phyloP scores from a whole-genome alignment of 306 rosid genomes.

The Urtica urens region DNA sequence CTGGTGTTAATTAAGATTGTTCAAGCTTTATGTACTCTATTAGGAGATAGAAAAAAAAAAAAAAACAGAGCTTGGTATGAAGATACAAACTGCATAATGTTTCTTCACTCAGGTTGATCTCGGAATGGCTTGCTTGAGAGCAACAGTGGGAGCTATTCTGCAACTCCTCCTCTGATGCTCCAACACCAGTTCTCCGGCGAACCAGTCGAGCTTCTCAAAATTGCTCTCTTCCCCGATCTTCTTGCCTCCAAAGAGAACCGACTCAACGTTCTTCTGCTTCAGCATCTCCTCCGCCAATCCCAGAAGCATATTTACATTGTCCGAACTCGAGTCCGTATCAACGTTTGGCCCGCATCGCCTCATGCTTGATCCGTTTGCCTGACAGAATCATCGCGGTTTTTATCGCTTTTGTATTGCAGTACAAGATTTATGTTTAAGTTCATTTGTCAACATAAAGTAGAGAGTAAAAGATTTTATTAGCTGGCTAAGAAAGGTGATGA shows the following conservation, averaged over 20 bases:
- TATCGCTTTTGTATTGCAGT: no score
- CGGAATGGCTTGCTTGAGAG: conserved; percentile 86
- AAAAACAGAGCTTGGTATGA: no score
- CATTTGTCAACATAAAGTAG: no score
- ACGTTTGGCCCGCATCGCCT: conserved; percentile 63
- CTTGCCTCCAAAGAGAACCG: conserved; percentile 87
- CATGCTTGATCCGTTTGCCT: conserved; percentile 90
- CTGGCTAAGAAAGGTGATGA: no score
- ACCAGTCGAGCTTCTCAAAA: conserved; percentile 91
- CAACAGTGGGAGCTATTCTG: conserved; percentile 99
- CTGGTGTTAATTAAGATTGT: no score
- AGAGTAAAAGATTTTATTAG: no score
- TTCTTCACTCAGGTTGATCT: no score
- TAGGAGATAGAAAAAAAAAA: no score
- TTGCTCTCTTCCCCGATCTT: conserved; percentile 71
- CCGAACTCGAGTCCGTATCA: conserved; percentile 64
- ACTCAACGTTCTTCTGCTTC: conserved; percentile 94
- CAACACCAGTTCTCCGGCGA: conserved; percentile 88
- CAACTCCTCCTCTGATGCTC: conserved; percentile 99
- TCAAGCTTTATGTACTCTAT: no score
- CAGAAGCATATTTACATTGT: conserved; percentile 64
- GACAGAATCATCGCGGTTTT: no score
- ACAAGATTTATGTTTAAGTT: no score
- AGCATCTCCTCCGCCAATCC: conserved; percentile 78
- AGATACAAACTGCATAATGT: no score